Percentiles rank a stretch among this genome's conserved stretches.
phyloP scores from a whole-genome alignment of 2,329 filamentous ascomycete genomes.

The Alternaria solani region DNA sequence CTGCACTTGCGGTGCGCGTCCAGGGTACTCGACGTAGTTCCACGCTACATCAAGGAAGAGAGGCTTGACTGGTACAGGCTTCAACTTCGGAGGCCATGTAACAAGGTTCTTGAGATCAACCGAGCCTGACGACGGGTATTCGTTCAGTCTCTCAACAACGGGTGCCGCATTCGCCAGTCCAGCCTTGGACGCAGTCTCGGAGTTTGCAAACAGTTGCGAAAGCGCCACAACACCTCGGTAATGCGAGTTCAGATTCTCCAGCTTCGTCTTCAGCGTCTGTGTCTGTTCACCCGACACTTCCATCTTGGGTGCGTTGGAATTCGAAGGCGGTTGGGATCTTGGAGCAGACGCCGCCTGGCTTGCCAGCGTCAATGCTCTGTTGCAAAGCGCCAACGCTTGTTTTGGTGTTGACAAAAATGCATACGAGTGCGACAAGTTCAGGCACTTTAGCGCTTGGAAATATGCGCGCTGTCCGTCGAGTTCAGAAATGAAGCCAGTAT shows the following conservation, averaged over 20 bases:
- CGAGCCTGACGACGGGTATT: constrained; percentile 72
- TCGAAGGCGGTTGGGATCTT: constrained; percentile 43
- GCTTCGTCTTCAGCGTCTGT: constrained; percentile 65
- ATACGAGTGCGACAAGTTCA: constrained; percentile 87
- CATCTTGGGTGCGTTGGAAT: constrained; percentile 67
- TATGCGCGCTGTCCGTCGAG: constrained; percentile 82
- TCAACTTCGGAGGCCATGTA: constrained; percentile 82
- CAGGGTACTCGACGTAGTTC: constrained; percentile 96
- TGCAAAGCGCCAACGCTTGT: constrained; percentile 86
- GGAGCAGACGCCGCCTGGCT: constrained; percentile 58
- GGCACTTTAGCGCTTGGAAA: constrained; percentile 87
- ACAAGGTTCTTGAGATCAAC: constrained; percentile 84
- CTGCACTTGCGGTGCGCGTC: constrained; percentile 55
- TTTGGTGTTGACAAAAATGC: constrained; percentile 73
- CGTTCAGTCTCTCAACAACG: constrained; percentile 75
- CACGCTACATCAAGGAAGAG: constrained; percentile 95
- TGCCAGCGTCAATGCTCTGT: constrained; percentile 72
- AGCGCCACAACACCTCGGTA: constrained; percentile 88
- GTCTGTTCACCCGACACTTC: constrained; percentile 69
- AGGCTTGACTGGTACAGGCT: constrained; percentile 88
- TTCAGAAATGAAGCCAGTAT: constrained; percentile 76
- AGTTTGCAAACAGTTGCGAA: constrained; percentile 66
- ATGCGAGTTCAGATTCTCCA: constrained; percentile 77
- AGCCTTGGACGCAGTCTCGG: constrained; percentile 57
- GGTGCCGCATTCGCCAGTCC: constrained; percentile 61